Base-by-base conservation (phyloP, 352 stramenopile genomes). In the Stramenopiles sp. region DNA sequence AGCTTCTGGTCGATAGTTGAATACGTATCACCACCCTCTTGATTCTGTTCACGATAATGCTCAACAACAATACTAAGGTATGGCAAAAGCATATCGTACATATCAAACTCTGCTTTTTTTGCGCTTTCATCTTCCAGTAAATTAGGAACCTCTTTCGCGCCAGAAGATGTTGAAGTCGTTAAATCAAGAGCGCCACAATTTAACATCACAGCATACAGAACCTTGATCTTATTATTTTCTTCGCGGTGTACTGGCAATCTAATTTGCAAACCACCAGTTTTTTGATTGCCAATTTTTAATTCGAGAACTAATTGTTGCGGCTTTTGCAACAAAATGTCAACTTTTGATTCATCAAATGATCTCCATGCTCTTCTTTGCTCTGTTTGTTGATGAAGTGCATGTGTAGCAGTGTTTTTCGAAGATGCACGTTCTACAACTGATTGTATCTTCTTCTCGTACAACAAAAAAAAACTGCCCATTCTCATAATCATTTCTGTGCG, bases 271-370 rank as follows among this genome's bases (percentile, higher is more conserved):
- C 53, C 53, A 20, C 53, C 53, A 27, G 20, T 69, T 20, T 69
- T 69, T n/a, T n/a, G n/a, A n/a, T n/a, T n/a, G n/a, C n/a, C n/a
- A n/a, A n/a, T n/a, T n/a, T n/a, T n/a, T 23, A 69, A 23, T 69
- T 69, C 53, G 27, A 69, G 20, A 23, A 69, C 53, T 27, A 69
- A 27, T 27, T 20, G 20, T 20, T 69, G 20, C 20, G 53, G 53
- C 53, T 69, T 69, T 69, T 69, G 53, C 53, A 69, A 27, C 53
- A 69, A 69, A 20, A 69, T 20, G 20, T 69, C 53, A 69, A 69
- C 53, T 27, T 69, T 69, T 27, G 53, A 69, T 69, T 69, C 53
- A 69, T 69, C 53, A 69, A 69, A 69, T 69, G 53, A 20, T 69
- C 27, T 69, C 53, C 53, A 69, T 69, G 53, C 53, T 69, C 53